Base-by-base conservation (phyloP, 1,139 yeast species). In the Candida smagusa region DNA sequence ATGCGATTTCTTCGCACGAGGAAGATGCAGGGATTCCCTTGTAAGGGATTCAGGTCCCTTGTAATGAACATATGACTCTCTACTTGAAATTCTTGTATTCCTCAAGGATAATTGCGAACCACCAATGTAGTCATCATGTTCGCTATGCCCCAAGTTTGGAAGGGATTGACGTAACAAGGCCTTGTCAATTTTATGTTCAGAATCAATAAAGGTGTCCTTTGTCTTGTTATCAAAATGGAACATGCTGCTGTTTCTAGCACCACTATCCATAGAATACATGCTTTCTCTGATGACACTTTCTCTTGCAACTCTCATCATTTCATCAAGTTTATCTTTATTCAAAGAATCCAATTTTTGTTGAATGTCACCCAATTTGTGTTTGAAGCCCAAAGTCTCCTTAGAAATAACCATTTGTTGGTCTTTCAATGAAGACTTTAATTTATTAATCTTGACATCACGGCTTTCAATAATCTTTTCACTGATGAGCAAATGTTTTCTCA, bases 391-490 rank as follows among this genome's bases (percentile, higher is more conserved):
- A 7, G 80, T 65, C 47, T 81, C 86, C 35, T 65, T 62, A 16
- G 64, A 63, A 24, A 79, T 71, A 29, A 69, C 63, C 19, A 57
- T 50, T 45, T 79, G 81, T 40, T 81, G 79, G 12, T 76, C 77
- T 32, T 65, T 63, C 37, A 84, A 61, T 22, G 77, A 58, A 12
- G 55, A 50, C 48, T 81, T 83, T 41, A 85, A 65, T 30, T 73
- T 69, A 38, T 67, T 65, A 33, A 84, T 83, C 34, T 85, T 72
- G 39, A 69, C 72, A 43, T 79, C 80, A 38, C 89, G 70, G 22
- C 79, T 68, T 21, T 74, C 81, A 25, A 83, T 72, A 37, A 84
- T 71, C 49, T 77, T 74, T 43, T 79, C 79, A 34, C 81, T 71
- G 11, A 80, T 68, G 22, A 72, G 66, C 24, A 57, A 43, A 35